These are phyloP conservation scores for Lathyrus oleraceus DNA, from an alignment of 306 rosid genomes.

Conservation along the genomic window DNA sequence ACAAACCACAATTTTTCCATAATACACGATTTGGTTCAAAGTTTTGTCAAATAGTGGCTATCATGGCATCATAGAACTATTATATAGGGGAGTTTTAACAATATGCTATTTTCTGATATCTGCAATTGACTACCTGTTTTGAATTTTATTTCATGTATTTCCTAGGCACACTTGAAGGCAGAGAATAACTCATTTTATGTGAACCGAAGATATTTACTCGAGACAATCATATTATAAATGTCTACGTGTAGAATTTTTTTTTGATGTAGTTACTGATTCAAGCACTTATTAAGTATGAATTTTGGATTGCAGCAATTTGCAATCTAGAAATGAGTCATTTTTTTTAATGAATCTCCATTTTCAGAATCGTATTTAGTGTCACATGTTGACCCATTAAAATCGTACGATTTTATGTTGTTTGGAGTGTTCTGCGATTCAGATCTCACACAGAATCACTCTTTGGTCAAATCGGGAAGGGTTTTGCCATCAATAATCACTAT, in stretches of 20 bases:
- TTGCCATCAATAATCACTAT: neutral
- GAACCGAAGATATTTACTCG: neutral
- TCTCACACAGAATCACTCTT: neutral
- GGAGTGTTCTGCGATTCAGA: neutral
- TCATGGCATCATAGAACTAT: too few species aligned
- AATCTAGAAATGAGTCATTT: neutral
- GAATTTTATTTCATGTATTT: constrained; percentile 1
- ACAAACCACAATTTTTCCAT: too few species aligned
- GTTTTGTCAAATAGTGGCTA: too few species aligned
- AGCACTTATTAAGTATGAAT: neutral
- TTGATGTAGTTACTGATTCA: neutral
- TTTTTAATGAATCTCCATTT: neutral
- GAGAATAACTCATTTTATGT: neutral
- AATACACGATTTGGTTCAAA: too few species aligned
- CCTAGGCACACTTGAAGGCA: too few species aligned
- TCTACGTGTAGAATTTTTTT: neutral
- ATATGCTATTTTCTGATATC: too few species aligned
- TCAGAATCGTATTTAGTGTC: neutral
- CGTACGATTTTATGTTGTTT: neutral
- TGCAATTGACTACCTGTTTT: neutral
- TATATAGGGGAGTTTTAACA: too few species aligned
- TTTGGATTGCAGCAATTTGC: constrained; percentile 3
- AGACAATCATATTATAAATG: neutral
- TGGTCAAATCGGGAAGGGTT: neutral
- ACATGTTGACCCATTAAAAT: neutral